Base-by-base conservation (phyloP, 2,329 filamentous ascomycete species). In the Chrysoporthe deuterocubensis region DNA sequence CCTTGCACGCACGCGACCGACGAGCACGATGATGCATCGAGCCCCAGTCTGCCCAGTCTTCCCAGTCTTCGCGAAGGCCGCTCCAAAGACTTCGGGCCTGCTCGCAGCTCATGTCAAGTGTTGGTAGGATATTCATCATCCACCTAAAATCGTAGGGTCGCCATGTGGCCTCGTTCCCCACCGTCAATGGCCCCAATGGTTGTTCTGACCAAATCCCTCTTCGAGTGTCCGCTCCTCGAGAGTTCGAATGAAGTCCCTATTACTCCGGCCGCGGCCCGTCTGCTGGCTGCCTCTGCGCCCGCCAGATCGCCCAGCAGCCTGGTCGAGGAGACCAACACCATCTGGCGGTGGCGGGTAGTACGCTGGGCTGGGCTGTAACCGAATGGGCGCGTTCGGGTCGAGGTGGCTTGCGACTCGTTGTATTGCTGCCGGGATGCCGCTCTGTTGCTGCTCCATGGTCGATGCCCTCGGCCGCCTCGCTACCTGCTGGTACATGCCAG, bases 331-430 rank as follows among this genome's bases (percentile, higher is more conserved):
- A 26, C 88, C 85, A 74, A 93, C 89, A 11, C 93, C 92, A 72
- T 98, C 95, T 7, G 92, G 89, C 1, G 95, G 92, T 26, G 96
- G 96, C 13, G 96, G 96, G 74, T 98, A 99, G 79, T 99, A 99
- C 1, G 96, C 96, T 5, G 96, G 96, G 73, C 94, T 97, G 2
- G 96, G 96, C 77, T 99, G 96, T 67, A 98, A 81, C 62, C 96
- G 89, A 74, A 99, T 98, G 0, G 96, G 96, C 69, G 94, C 92
- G 74, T 89, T 98, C 1, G 96, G 96, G 76, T 99, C 96, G 57
- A 99, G 87, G 79, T 98, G 95, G 77, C 94, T 97, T 54, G 96
- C 96, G 32, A 99, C 96, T 73, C 96, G 87, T 79, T 99, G 96
- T 68, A 99, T 93, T 3, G 94, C 90, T 16, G 92, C 90, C 5